phyloP scores from a whole-genome alignment of 441 rosid species.

The Hypseocharis bilobata region DNA sequence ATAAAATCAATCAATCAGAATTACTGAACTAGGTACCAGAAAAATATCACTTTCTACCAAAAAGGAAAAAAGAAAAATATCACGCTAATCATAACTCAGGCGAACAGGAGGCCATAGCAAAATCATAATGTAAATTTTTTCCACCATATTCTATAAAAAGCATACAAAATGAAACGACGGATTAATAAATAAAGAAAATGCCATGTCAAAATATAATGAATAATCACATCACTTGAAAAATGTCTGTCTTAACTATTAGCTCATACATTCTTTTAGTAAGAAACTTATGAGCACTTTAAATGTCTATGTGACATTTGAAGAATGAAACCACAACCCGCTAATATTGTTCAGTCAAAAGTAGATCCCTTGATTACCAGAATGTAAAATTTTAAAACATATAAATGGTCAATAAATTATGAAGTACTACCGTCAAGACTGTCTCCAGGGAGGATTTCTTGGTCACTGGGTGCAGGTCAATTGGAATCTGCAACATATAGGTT shows the following conservation, averaged over 20 bases:
- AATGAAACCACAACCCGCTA: neutral
- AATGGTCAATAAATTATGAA: conserved; percentile 15
- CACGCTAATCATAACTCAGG: neutral
- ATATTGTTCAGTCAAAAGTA: neutral
- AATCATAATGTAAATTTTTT: neutral
- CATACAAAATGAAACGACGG: neutral
- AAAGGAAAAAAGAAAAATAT: too few relatives aligned
- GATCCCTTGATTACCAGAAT: conserved; percentile 10
- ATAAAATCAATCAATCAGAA: neutral
- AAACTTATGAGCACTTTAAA: neutral
- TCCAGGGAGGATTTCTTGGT: conserved; percentile 88
- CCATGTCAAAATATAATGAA: neutral
- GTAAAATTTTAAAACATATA: conserved; percentile 6
- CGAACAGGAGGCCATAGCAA: neutral
- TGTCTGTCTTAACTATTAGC: neutral
- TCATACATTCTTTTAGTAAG: neutral
- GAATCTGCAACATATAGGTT: conserved; percentile 50
- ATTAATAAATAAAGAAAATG: neutral
- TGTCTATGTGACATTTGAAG: neutral
- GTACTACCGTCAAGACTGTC: conserved; percentile 86
- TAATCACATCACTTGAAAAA: neutral
- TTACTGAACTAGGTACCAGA: neutral
- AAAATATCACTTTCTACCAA: neutral
- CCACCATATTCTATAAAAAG: neutral
- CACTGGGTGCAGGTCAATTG: conserved; percentile 82